Evolutionary conservation across 352 stramenopile species (phyloP).

Genomic region (Pythium plurisporium): DNA sequence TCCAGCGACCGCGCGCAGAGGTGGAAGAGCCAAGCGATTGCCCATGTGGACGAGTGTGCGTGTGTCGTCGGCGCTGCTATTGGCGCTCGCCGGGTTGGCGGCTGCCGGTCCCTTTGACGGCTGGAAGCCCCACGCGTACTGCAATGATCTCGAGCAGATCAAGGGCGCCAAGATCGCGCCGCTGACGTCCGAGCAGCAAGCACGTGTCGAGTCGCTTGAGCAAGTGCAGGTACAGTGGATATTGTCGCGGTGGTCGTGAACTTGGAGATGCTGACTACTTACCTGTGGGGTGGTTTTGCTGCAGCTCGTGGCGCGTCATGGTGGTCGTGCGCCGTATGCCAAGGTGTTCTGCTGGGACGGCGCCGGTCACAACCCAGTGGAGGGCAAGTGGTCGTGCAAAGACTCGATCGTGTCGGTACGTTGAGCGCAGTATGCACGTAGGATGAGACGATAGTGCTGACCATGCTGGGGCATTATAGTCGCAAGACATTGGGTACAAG

Average conservation of each 20-base stretch:
- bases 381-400: slow-evolving; percentile 67
- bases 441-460: not conserved
- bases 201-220: slow-evolving; percentile 64
- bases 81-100: slow-evolving; percentile 20
- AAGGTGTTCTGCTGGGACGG: slow-evolving; percentile 77
- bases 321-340: slow-evolving; percentile 66
- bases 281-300: not conserved
- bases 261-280: too few relatives aligned
- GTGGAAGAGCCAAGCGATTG: not conserved
- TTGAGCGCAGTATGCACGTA: too few relatives aligned
- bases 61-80: slow-evolving; percentile 15
- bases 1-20: not conserved
- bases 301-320: slow-evolving; percentile 71
- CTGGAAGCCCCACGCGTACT: slow-evolving; percentile 80
- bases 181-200: slow-evolving; percentile 48
- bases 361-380: slow-evolving; percentile 64
- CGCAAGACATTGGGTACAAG: slow-evolving; percentile 62
- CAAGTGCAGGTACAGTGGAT: slow-evolving; percentile 56
- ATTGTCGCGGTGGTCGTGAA: too few relatives aligned
- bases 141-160: slow-evolving; percentile 65
- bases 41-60: slow-evolving; percentile 11
- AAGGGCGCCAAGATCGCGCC: slow-evolving; percentile 50
- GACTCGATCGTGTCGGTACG: slow-evolving; percentile 69
- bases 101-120: slow-evolving; percentile 52
- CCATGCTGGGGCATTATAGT: slow-evolving; percentile 28